Base-by-base conservation (phyloP, 495 filamentous ascomycete species). In the Xylaria telfairii region DNA sequence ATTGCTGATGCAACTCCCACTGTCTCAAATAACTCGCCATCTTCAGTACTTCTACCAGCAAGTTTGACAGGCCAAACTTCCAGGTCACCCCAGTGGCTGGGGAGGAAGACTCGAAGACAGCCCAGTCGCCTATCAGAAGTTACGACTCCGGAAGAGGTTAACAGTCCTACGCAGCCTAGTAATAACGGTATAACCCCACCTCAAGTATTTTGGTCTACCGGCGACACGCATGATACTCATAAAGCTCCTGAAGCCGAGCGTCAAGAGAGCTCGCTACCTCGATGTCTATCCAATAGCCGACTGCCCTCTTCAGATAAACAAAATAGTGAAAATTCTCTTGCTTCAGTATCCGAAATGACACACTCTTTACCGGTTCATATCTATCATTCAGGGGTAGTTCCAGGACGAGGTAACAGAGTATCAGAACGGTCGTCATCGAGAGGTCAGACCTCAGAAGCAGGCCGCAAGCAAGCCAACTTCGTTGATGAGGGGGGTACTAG, bases 111-210 rank as follows among this genome's bases (percentile, higher is more conserved):
- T 34, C 72, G 73, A 63, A 62, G 32, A 34, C 71, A 73, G 34
- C 73, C 72, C 21, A 78, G 76, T 24, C 73, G 64, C 39, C 65
- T 78, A 10, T 78, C 76, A 4, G 76, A 78, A 70, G 71, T 78
- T 3, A 75, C 76, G 19, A 78, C 73, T 19, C 76, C 73, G 6
- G 76, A 72, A 8, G 65, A 78, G 7, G 37, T 74, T 30, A 65
- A 62, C 15, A 68, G 51, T 1, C 64, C 57, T 44, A 60, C 62
- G 24, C 74, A 74, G 26, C 41, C 60, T 30, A 32, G 41, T 1
- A 65, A 76, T 39, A 69, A 67, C 21, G 37, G 9, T 15, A 64
- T 47, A 21, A 54, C 34, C 10, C 15, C 19, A 21, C 21, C 34
- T 53, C 66, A 56, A 9, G 4, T 66, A 21, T 34, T 68, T 15